Evolutionary conservation across 2,329 filamentous ascomycete genomes (phyloP).

Genomic region (Helotiales sp.): DNA sequence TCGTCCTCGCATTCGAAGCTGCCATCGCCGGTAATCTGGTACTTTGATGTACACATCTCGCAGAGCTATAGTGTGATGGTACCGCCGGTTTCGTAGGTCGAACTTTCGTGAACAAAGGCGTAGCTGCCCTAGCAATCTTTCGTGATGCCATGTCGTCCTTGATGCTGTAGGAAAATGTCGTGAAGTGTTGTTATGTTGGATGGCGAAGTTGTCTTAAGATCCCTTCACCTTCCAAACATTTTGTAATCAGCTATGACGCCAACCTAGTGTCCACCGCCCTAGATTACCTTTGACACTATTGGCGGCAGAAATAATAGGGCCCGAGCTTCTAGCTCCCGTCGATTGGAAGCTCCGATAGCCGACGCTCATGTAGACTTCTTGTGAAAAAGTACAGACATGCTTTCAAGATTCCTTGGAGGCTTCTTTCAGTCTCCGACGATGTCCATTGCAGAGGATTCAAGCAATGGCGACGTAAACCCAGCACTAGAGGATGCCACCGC

Average conservation of each 20-base stretch:
- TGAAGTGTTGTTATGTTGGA: neutral
- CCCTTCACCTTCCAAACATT: neutral
- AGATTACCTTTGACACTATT: too few species aligned
- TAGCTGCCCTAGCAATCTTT: constrained; percentile 23
- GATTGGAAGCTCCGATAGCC: neutral
- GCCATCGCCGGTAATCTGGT: constrained; percentile 46
- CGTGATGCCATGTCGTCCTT: constrained; percentile 25
- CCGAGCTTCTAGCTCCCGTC: too few species aligned
- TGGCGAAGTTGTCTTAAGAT: neutral
- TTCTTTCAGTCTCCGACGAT: neutral
- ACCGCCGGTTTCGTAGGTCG: constrained; percentile 32
- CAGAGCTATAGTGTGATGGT: constrained; percentile 32
- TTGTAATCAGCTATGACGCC: constrained; percentile 15
- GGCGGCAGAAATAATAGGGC: too few species aligned
- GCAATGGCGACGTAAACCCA: neutral
- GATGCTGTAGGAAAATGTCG: neutral
- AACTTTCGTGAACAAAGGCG: constrained; percentile 23
- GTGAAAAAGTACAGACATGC: neutral
- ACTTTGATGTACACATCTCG: constrained; percentile 43
- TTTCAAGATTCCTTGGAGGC: neutral
- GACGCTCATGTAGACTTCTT: neutral
- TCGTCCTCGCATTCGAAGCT: constrained; percentile 44
- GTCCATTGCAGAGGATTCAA: neutral
- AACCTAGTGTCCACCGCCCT: neutral
- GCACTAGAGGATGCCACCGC: too few species aligned